A percentile compares a stretch with the other conserved stretches of the same genome.
Conservation (phyloP, 2,329 filamentous ascomycete species). For the Didymella pomorum region DNA sequence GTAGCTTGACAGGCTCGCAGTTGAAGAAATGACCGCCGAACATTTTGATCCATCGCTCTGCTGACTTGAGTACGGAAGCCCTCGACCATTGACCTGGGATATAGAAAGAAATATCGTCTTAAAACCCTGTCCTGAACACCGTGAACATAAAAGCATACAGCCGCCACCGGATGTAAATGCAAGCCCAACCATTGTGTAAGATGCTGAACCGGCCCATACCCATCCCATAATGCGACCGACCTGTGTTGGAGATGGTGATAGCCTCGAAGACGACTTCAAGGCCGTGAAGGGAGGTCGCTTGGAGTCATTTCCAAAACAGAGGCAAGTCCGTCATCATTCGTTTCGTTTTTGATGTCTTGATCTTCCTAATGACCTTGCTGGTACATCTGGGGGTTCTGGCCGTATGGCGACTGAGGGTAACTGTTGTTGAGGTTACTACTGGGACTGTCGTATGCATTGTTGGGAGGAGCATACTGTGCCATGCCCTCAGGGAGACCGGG, state of each 20-base stretch:
- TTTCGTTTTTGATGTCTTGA: conserved; percentile 34
- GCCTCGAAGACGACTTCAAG: not conserved
- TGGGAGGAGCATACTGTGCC: conserved; percentile 57
- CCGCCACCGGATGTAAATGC: conserved; percentile 52
- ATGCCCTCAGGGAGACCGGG: conserved; percentile 59
- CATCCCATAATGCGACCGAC: conserved; percentile 5
- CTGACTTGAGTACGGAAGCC: not conserved
- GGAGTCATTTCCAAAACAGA: not conserved
- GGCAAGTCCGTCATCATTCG: conserved; percentile 30
- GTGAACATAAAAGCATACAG: conserved; percentile 46
- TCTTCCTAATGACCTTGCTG: conserved; percentile 51
- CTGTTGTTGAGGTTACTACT: conserved; percentile 56
- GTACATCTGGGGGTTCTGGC: conserved; percentile 59
- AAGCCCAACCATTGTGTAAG: conserved; percentile 40
- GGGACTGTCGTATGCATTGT: conserved; percentile 54
- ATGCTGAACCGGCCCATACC: conserved; percentile 35
- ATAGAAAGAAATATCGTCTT: conserved; percentile 25
- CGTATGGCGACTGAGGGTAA: conserved; percentile 62
- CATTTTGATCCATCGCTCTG: conserved; percentile 13
- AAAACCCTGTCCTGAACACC: conserved; percentile 40
- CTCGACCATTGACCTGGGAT: conserved; percentile 14
- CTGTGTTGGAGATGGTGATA: not conserved
- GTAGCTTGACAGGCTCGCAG: conserved; percentile 14
- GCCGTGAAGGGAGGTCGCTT: not conserved
- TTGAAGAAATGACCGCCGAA: conserved; percentile 14